phyloP scores from a whole-genome alignment of 805 yeast species.

The Brettanomyces custersianus region DNA sequence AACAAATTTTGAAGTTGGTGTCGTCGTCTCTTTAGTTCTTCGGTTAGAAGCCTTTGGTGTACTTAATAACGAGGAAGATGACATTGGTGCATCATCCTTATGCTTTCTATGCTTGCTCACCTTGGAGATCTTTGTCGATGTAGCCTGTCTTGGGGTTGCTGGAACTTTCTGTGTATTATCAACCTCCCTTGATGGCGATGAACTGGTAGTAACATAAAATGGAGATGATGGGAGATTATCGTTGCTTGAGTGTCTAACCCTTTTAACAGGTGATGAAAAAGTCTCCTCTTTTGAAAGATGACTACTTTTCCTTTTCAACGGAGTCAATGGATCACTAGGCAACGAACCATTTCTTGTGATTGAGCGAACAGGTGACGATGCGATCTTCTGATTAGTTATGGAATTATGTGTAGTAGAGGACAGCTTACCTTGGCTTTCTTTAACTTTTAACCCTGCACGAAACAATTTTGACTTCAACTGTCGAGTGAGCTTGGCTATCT shows the following conservation, averaged over 20 bases:
- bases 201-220: conserved; percentile 15
- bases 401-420: conserved; percentile 6
- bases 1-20: conserved; percentile 20
- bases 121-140: background rate
- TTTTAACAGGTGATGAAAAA: conserved; percentile 22
- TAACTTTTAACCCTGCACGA: conserved; percentile 31
- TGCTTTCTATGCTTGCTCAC: too few species aligned
- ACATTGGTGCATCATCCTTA: too few species aligned
- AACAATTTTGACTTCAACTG: conserved; percentile 33
- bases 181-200: conserved; percentile 3
- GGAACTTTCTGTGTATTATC: too few species aligned
- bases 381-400: background rate
- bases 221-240: conserved; percentile 24
- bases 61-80: conserved; percentile 15
- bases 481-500: conserved; percentile 35
- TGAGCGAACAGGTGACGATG: background rate
- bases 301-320: conserved; percentile 20
- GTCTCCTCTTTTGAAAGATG: conserved; percentile 10
- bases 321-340: conserved; percentile 14
- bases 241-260: conserved; percentile 13
- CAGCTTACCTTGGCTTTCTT: conserved; percentile 21
- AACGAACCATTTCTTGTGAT: background rate
- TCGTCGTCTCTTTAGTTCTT: conserved; percentile 17
- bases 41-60: conserved; percentile 22
- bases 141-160: background rate